Evolutionary conservation across 345 rosid genomes (phyloP), one percentile per base, ranked within the genome.

Genomic region (Viola odorata): DNA sequence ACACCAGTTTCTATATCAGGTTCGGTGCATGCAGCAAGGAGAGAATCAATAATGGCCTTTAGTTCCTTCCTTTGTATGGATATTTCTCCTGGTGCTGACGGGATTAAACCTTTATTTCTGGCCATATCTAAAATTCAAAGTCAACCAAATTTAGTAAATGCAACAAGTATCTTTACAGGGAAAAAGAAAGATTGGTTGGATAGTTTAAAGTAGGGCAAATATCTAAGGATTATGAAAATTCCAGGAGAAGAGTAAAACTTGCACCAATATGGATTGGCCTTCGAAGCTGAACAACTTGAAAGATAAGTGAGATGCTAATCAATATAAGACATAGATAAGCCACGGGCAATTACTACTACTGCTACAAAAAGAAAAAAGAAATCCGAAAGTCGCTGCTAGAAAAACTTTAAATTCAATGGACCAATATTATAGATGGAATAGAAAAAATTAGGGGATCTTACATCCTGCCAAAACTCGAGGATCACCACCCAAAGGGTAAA

Each of bases 41-140:
- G 95, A 65, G 99, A 84, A 72, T 94, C 95, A 52, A 94, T 94
- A 68, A 94, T 94, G 73, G 91, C 85, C 81, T 85, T 90, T 68
- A 94, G 71, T 74, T 94, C 91, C 79, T 90, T 90, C 77, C 97
- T 81, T 74, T 90, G 97, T 55, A 77, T 73, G 12, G 86, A 71
- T 77, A 94, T 94, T 75, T 94, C 99, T 75, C 92, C 90, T 3
- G 97, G 99, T 41, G 95, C 91, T 50, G 97, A 94, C 15, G 97
- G 99, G 69, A 90, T 90, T 50, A 88, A 70, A 73, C 99, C 99
- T 72, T 90, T 94, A 80, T 94, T 94, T 79, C 97, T 85, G 12
- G 95, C 97, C 99, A 90, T 94, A 74, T 84, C 97, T 92, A 72
- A 60, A 77, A 72, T 51, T 16, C 60, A 63, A 17, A 72, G 53